Evolutionary conservation across 495 filamentous ascomycete species (phyloP).

Genomic region (Collariella sp.): DNA sequence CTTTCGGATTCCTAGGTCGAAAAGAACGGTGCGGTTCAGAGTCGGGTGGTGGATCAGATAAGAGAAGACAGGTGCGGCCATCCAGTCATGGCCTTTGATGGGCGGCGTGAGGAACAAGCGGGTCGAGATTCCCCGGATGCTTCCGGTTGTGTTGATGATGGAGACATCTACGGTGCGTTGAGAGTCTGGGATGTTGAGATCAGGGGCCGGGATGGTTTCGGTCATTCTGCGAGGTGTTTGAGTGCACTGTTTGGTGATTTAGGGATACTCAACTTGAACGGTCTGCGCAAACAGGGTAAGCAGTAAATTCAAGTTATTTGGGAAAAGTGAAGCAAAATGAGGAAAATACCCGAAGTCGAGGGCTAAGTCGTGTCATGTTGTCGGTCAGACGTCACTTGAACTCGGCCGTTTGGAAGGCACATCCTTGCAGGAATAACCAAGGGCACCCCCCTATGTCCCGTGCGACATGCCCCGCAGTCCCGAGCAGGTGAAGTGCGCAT

Average conservation of each 20-base stretch:
- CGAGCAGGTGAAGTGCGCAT: too few relatives aligned
- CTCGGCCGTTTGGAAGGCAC: too few relatives aligned
- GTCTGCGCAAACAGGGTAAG: too few relatives aligned
- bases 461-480: too few relatives aligned
- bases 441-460: too few relatives aligned
- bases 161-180: slow-evolving; percentile 41
- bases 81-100: slow-evolving; percentile 33
- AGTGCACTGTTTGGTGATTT: too few relatives aligned
- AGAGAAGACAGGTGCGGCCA: slow-evolving; percentile 40
- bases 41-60: slow-evolving; percentile 48
- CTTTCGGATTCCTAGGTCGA: slow-evolving; percentile 51
- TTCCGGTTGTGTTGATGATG: slow-evolving; percentile 46
- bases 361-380: background rate
- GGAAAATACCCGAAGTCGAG: background rate
- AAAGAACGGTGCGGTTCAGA: slow-evolving; percentile 41
- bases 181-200: slow-evolving; percentile 43
- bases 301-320: too few relatives aligned
- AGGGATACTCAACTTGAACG: too few relatives aligned
- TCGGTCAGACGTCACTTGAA: slow-evolving; percentile 3
- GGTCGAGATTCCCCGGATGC: slow-evolving; percentile 27
- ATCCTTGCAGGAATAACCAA: too few relatives aligned
- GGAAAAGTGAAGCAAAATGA: background rate
- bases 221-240: background rate
- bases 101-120: slow-evolving; percentile 34
- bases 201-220: slow-evolving; percentile 15